Base-by-base conservation (phyloP, 441 rosid species). In the Metrosideros polymorpha region DNA sequence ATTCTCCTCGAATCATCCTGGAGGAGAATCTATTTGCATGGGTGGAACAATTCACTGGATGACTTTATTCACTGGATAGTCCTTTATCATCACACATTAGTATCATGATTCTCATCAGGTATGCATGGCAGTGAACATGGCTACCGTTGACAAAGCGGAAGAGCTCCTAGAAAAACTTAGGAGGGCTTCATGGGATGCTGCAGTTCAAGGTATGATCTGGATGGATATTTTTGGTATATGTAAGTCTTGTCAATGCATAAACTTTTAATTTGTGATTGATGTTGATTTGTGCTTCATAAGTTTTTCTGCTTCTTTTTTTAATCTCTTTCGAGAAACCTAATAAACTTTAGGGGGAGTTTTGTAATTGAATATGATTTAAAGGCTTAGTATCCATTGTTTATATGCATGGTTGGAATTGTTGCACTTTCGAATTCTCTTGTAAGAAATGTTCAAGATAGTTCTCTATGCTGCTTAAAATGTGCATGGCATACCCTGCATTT, bases 41-140 rank as follows among this genome's bases (percentile, higher is more conserved):
- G 76, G 24, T 63, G 25, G 25, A 63, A 61, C 24, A 61, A 63
- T 10, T 63, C 76, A 8, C 43, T 9, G 39, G 39, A 32, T 63
- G n/a, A n/a, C n/a, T n/a, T n/a, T n/a, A 63, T 10, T 63, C 76
- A 8, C 43, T 9, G 39, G 39, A 32, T 63, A 17, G 71, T 63
- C 12, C 6, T 32, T 17, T 39, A 63, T 63, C 76, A 32, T 32
- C 76, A 63, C 24, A 17, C 4, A 63, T 63, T 32, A 32, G 42
- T n/a, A n/a, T n/a, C 76, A 63, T 4, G 43, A 32, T 63, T 63
- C 76, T 29, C 86, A 84, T 83, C 88, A 97, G 98, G 97, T 95
- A 86, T 95, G 98, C 92, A 95, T 97, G 99, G 96, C 96, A 84
- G 90, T 90, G 89, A 97, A 97, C 92, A 95, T 97, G 99, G 98